Evolutionary conservation across 306 rosid species (phyloP).

Genomic region (Cucurbita argyrosperma): DNA sequence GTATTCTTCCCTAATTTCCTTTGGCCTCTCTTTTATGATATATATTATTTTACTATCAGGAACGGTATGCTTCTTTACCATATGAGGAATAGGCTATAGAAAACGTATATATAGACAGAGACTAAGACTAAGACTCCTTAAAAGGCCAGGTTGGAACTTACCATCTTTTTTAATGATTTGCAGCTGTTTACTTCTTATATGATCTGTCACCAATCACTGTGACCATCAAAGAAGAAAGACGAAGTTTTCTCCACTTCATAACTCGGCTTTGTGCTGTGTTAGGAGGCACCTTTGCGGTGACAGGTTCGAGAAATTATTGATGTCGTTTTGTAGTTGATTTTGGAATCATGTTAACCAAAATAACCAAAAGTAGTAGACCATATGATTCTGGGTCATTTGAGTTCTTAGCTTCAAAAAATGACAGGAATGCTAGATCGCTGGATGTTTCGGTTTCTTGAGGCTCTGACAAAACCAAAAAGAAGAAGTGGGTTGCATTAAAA

Average conservation of each 20-base stretch:
- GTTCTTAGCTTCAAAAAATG: background rate
- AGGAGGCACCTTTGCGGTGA: constrained; percentile 95
- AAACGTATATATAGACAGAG: background rate
- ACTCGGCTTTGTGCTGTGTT: constrained; percentile 92
- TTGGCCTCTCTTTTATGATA: background rate
- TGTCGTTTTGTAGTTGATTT: background rate
- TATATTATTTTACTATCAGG: background rate
- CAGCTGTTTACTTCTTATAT: constrained; percentile 97
- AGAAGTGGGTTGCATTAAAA: constrained; percentile 35
- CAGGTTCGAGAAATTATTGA: constrained; percentile 36
- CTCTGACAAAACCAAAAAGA: constrained; percentile 50
- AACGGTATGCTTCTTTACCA: background rate
- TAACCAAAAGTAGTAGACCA: background rate
- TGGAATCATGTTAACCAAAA: background rate
- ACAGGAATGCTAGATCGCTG: constrained; percentile 93
- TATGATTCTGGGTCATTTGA: background rate
- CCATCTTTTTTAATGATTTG: constrained; percentile 12
- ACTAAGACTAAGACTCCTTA: background rate
- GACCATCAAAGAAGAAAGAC: constrained; percentile 93
- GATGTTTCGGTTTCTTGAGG: constrained; percentile 78
- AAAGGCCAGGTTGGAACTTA: constrained; percentile 8
- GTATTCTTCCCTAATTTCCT: background rate
- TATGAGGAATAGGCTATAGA: background rate
- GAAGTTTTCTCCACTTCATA: constrained; percentile 89
- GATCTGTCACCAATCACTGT: constrained; percentile 96